Base-by-base conservation (phyloP, 306 rosid genomes). In the Hippophae tibetana region DNA sequence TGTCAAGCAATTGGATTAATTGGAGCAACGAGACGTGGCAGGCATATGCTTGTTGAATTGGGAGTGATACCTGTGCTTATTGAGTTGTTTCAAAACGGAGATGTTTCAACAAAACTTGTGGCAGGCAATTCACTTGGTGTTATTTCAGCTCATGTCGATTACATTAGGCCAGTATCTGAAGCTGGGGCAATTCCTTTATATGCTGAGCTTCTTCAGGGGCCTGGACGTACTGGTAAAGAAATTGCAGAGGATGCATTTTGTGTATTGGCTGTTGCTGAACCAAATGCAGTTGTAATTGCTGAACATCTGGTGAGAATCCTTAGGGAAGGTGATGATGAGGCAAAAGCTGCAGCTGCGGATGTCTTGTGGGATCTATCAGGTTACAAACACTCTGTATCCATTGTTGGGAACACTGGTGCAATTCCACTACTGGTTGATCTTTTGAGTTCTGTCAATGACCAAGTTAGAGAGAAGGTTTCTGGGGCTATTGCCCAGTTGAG, bases 121-220 rank as follows among this genome's bases (percentile, higher is more conserved):
- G 82, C 64, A 0, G 74, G 70, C 7, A 68, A 77, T 58, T 60
- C 74, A 53, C 82, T 81, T 48, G 78, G 86, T 55, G 73, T 74
- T 68, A 57, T 81, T 52, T 65, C 74, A 38, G 60, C 75, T 65
- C 72, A 74, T 53, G 62, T 62, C 61, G 74, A 74, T 65, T 77
- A 71, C 51, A 69, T 74, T 41, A 81, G 78, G 51, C 75, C 48
- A 7, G 65, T 77, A 69, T 73, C 67, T 62, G 62, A 71, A 68
- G 73, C 78, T 13, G 76, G 82, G 74, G 78, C 77, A 49, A 68
- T 77, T 40, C 68, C 76, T 40, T 72, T 81, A 43, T 81, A 71
- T 69, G 80, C 76, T 1, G 82, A 81, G 75, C 86, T 81, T 56
- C 78, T 81, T 61, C 46, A 46, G 69, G 86, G 86, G 45, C 62